phyloP scores from a whole-genome alignment of 352 stramenopile species.

The Globisporangium apiculatum region DNA sequence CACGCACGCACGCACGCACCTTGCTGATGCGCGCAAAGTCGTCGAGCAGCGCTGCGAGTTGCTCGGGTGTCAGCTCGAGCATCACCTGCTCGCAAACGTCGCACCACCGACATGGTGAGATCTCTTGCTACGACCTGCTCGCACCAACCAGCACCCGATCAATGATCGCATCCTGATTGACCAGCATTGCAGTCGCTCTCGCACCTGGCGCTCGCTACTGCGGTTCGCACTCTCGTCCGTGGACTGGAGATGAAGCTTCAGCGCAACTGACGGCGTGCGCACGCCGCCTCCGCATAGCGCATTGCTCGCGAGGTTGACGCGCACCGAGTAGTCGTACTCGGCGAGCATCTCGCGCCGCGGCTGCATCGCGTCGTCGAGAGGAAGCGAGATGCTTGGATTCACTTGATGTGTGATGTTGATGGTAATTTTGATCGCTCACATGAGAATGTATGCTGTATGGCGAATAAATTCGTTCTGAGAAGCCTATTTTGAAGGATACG shows the following conservation, averaged over 20 bases:
- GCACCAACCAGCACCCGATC: not conserved
- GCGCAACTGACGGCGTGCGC: constrained; percentile 27
- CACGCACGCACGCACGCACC: constrained; percentile 5
- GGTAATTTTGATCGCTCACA: too few species aligned
- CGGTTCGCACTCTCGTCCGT: constrained; percentile 17
- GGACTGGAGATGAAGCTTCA: constrained; percentile 41
- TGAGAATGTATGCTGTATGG: too few species aligned
- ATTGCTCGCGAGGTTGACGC: constrained; percentile 51
- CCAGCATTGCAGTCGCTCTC: not conserved
- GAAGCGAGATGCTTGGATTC: too few species aligned
- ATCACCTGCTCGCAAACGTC: constrained; percentile 21
- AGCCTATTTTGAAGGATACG: too few species aligned
- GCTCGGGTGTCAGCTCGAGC: constrained; percentile 34
- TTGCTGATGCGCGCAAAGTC: constrained; percentile 31
- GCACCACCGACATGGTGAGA: not conserved
- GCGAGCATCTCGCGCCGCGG: constrained; percentile 19
- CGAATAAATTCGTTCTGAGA: too few species aligned
- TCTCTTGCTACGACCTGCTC: not conserved
- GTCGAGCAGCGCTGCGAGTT: constrained; percentile 30
- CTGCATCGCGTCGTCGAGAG: constrained; percentile 2
- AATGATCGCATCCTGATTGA: too few species aligned
- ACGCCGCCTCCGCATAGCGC: constrained; percentile 32
- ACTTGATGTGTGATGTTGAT: too few species aligned
- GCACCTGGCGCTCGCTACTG: constrained; percentile 28
- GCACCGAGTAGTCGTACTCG: constrained; percentile 76